Evolutionary conservation across 2,329 filamentous ascomycete species (phyloP).

Genomic region (Fusarium sp.): DNA sequence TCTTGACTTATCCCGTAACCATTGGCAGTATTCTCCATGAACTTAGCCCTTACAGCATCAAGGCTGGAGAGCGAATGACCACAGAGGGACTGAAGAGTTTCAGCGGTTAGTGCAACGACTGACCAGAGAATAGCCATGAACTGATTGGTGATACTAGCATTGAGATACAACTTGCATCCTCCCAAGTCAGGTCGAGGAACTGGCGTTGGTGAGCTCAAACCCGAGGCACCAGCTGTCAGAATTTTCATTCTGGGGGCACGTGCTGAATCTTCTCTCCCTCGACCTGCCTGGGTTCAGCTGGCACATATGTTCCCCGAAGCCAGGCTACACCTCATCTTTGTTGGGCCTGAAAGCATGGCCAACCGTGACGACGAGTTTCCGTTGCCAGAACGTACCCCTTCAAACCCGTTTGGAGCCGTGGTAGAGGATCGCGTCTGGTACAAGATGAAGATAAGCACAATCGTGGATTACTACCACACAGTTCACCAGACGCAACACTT

Average conservation of each 20-base stretch:
- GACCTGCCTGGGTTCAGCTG: slow-evolving; percentile 92
- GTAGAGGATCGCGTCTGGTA: slow-evolving; percentile 89
- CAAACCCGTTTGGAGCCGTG: slow-evolving; percentile 92
- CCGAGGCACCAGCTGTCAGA: slow-evolving; percentile 86
- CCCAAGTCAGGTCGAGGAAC: slow-evolving; percentile 78
- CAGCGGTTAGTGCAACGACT: slow-evolving; percentile 69
- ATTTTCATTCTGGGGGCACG: slow-evolving; percentile 94
- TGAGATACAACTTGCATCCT: slow-evolving; percentile 93
- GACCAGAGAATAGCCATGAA: neutral
- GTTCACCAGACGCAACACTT: slow-evolving; percentile 91
- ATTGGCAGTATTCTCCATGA: slow-evolving; percentile 93
- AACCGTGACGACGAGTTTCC: slow-evolving; percentile 95
- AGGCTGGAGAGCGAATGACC: slow-evolving; percentile 78
- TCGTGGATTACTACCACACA: slow-evolving; percentile 98
- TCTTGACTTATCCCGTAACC: slow-evolving; percentile 93
- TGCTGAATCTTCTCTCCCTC: slow-evolving; percentile 94
- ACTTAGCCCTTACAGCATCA: slow-evolving; percentile 88
- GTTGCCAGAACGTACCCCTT: slow-evolving; percentile 81
- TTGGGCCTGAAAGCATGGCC: slow-evolving; percentile 94
- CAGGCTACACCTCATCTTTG: slow-evolving; percentile 91
- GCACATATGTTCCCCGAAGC: slow-evolving; percentile 93
- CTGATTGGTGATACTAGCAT: slow-evolving; percentile 59
- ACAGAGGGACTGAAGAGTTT: slow-evolving; percentile 92
- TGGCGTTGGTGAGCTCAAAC: slow-evolving; percentile 79
- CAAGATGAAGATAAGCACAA: slow-evolving; percentile 95